Conservation (phyloP, 2,329 filamentous ascomycete genomes). For the Botryotinia calthae region DNA sequence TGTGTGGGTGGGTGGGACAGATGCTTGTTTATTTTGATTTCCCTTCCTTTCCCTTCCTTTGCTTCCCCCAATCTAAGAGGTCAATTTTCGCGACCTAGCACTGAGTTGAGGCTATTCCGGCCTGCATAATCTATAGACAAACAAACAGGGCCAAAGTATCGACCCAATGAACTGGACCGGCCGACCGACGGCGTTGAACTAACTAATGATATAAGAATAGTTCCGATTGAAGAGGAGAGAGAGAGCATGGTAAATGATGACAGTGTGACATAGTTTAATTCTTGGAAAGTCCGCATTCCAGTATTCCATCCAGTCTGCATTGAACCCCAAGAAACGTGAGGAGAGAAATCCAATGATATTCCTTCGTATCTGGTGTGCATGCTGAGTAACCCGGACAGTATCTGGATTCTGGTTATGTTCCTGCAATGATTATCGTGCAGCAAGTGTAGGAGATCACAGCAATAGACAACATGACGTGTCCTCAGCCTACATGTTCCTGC, state of each 20-base stretch:
- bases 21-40: conserved; percentile 8
- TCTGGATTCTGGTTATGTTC: conserved; percentile 4
- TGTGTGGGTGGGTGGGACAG: background rate
- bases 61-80: background rate
- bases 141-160: background rate
- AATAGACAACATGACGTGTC: conserved; percentile 10
- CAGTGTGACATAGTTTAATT: background rate
- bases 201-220: background rate
- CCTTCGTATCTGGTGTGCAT: background rate
- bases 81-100: background rate
- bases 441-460: background rate
- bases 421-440: conserved; percentile 16
- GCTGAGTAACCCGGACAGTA: background rate
- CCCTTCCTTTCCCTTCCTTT: background rate
- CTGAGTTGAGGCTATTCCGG: background rate
- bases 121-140: conserved; percentile 10
- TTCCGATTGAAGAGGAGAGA: background rate
- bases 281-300: background rate
- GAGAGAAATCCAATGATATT: background rate
- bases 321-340: background rate
- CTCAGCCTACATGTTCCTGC: background rate
- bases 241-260: background rate
- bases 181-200: background rate
- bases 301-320: background rate
- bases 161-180: conserved; percentile 13